Conservation (phyloP, 2,329 filamentous ascomycete genomes). For the Cadophora luteo-olivacea region DNA sequence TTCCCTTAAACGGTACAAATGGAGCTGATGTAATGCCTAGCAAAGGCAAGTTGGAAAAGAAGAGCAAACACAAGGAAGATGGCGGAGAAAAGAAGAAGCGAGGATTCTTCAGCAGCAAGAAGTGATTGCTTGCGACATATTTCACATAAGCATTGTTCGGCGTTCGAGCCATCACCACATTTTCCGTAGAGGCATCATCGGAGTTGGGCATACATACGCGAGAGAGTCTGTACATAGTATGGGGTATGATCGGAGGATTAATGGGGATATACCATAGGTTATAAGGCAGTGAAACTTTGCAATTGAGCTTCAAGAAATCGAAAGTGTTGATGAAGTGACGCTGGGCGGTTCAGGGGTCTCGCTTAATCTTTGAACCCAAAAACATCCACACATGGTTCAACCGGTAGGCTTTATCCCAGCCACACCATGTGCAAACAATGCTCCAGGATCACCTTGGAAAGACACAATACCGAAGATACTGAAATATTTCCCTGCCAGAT, state of each 20-base stretch:
- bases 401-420: too few relatives aligned
- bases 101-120: constrained; percentile 58
- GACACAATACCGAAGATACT: too few relatives aligned
- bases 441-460: too few relatives aligned
- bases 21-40: constrained; percentile 37
- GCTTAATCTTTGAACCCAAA: background rate
- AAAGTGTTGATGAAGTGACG: background rate
- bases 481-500: too few relatives aligned
- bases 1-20: constrained; percentile 40
- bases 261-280: background rate
- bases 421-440: too few relatives aligned
- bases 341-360: background rate
- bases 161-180: constrained; percentile 20
- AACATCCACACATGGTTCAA: too few relatives aligned
- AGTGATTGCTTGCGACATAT: constrained; percentile 1
- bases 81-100: constrained; percentile 60
- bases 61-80: constrained; percentile 56
- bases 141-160: constrained; percentile 20
- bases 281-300: background rate
- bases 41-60: constrained; percentile 53
- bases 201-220: constrained; percentile 16
- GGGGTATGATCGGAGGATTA: constrained; percentile 2
- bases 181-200: background rate
- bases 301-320: background rate
- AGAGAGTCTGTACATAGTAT: constrained; percentile 4